Conservation (phyloP, 495 filamentous ascomycete species). For the Penicillium turbatum region DNA sequence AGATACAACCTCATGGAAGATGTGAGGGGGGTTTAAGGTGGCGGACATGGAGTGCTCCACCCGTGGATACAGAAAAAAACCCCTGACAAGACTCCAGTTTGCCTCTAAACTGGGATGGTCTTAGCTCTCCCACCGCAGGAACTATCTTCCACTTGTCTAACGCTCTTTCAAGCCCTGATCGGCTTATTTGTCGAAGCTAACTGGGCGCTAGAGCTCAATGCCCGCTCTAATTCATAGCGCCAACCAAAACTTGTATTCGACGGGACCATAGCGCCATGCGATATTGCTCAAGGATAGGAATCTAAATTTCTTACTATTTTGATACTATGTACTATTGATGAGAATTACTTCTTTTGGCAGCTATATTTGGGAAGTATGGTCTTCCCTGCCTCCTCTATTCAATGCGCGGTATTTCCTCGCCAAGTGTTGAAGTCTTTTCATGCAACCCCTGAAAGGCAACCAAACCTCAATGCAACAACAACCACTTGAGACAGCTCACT, state of each 20-base stretch:
- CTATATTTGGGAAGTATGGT: too few relatives aligned
- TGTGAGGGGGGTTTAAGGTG: slow-evolving; percentile 16
- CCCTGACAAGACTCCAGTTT: slow-evolving; percentile 15
- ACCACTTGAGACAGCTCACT: too few relatives aligned
- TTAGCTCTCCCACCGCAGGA: neutral
- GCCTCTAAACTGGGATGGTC: neutral
- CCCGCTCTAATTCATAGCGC: neutral
- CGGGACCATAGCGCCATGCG: neutral
- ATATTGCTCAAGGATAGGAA: neutral
- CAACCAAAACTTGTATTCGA: neutral
- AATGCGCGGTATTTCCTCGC: too few relatives aligned
- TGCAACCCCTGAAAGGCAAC: too few relatives aligned
- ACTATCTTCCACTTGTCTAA: neutral
- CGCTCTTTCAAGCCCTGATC: slow-evolving; percentile 12
- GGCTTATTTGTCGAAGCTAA: slow-evolving; percentile 5
- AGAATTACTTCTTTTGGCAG: neutral
- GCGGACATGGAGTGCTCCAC: slow-evolving; percentile 7
- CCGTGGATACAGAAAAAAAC: slow-evolving; percentile 11
- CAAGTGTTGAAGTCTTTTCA: too few relatives aligned
- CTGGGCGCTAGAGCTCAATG: slow-evolving; percentile 5
- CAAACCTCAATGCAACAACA: too few relatives aligned
- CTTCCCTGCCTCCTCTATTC: too few relatives aligned
- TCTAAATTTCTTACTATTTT: neutral
- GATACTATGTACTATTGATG: neutral
- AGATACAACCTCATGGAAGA: slow-evolving; percentile 7